Evolutionary conservation across 768 basidiomycete genomes (phyloP), one percentile per base, ranked within the genome.

Genomic region (Podaxis sp.): DNA sequence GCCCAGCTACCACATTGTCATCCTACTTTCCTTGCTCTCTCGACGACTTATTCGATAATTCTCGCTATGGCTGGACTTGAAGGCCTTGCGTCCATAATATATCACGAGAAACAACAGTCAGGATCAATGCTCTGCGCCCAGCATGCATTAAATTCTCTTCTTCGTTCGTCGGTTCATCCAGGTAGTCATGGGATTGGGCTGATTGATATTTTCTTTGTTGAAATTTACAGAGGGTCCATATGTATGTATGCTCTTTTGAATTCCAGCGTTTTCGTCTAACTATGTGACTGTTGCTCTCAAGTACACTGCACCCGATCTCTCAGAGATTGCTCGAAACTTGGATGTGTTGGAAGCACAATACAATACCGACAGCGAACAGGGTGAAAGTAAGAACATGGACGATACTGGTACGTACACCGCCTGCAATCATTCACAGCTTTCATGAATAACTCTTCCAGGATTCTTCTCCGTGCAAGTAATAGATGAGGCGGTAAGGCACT

Each of bases 391-490:
- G 64, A 97, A 97, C 70, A 93, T 95, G 90, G 95, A 97, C 67
- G 95, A 96, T 72, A 93, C 93, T 28, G 95, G 93, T 87, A 64
- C 10, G 33, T 4, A 37, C 69, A 60, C 22, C 46, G 53, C 54
- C 3, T 11, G 4, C 2, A 15, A 22, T 48, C 12, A 24, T 55
- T 17, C n/a, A 26, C 15, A 37, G 24, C 15, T 41, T 36, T 26
- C 44, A 56, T 46, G 22, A 50, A 8, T 24, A 51, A n/a, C 38
- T 52, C 22, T 33, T 3, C 13, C 66, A 93, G 92, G 93, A 1
- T 97, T 93, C 73, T 97, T 97, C 75, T 96, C 95, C 2, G 83
- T 96, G 0, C 93, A 95, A 66, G 95, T 96, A 1, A 73, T 96
- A 17, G 91, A 95, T 67, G 83, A 87, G 60, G 95, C 95, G 2